These are phyloP conservation scores for Cutaneotrichosporon cutaneum DNA, from an alignment of 1,284 basidiomycete genomes.

Conservation along the genomic window DNA sequence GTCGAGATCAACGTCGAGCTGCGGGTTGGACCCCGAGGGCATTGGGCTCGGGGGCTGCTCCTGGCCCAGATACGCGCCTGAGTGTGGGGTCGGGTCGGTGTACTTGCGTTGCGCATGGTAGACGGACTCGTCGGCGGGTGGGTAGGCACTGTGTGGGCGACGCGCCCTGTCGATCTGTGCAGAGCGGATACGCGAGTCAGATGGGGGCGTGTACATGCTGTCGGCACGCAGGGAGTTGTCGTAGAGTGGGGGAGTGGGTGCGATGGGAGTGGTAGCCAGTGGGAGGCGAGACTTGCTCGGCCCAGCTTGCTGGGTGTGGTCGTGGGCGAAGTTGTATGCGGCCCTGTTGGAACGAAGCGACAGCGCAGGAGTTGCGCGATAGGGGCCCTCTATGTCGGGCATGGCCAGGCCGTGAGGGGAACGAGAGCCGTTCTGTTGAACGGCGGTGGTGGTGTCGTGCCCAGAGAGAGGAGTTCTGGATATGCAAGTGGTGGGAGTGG, in stretches of 20 bases:
- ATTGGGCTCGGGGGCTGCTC: constrained; percentile 20
- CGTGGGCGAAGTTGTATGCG: constrained; percentile 2
- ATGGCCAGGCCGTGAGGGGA: background rate
- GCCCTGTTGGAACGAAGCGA: constrained; percentile 9
- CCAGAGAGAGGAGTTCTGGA: background rate
- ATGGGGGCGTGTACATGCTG: constrained; percentile 11
- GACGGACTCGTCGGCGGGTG: constrained; percentile 28
- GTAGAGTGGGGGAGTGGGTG: constrained; percentile 34
- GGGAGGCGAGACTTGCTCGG: constrained; percentile 9
- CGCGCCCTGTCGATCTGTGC: constrained; percentile 27
- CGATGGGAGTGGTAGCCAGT: background rate
- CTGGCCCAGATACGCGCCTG: constrained; percentile 14
- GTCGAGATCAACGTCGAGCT: constrained; percentile 46
- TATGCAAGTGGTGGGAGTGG: background rate
- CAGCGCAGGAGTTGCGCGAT: background rate
- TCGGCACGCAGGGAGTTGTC: constrained; percentile 19
- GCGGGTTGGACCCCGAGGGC: constrained; percentile 20
- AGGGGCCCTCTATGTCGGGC: constrained; percentile 10
- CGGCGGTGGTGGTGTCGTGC: background rate
- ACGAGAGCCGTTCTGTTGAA: background rate
- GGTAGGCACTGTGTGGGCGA: constrained; percentile 40
- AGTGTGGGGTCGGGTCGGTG: constrained; percentile 42
- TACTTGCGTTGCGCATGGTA: constrained; percentile 40
- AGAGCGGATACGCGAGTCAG: constrained; percentile 27
- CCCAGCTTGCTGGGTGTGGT: constrained; percentile 2